These are phyloP conservation scores for Globisporangium okanoganense DNA, from an alignment of 352 stramenopile species.

Conservation along the genomic window DNA sequence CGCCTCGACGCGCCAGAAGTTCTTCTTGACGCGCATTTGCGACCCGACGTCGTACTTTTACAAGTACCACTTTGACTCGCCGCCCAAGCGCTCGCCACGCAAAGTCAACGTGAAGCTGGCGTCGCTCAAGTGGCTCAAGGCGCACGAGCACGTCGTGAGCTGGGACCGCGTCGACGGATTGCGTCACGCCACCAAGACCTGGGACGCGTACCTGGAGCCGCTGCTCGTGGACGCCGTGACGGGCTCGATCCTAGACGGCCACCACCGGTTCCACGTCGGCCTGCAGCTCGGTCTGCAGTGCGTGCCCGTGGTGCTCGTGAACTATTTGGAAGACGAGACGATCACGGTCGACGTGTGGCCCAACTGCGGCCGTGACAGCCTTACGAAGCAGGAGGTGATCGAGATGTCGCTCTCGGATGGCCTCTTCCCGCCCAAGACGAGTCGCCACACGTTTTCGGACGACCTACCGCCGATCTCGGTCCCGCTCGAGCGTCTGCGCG, in stretches of 20 bases:
- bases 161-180: constrained; percentile 82
- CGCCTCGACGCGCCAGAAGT: constrained; percentile 59
- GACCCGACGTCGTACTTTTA: constrained; percentile 90
- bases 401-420: constrained; percentile 79
- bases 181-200: constrained; percentile 65
- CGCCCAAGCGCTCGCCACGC: constrained; percentile 60
- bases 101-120: constrained; percentile 55
- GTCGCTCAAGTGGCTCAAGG: constrained; percentile 69
- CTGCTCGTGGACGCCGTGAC: constrained; percentile 70
- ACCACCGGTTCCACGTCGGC: constrained; percentile 82
- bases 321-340: constrained; percentile 79
- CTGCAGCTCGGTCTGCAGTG: constrained; percentile 59
- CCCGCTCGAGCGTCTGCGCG: constrained; percentile 52
- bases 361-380: constrained; percentile 71
- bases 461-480: constrained; percentile 82
- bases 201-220: constrained; percentile 82
- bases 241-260: constrained; percentile 78
- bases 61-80: constrained; percentile 85
- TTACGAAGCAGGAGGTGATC: constrained; percentile 84
- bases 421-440: constrained; percentile 85
- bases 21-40: constrained; percentile 79
- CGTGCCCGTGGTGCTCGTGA: constrained; percentile 75
- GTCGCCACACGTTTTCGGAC: constrained; percentile 81
- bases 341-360: constrained; percentile 87
- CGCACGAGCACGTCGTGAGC: constrained; percentile 83